Evolutionary conservation across 257 asterid species (phyloP), one percentile per base, ranked within the genome.

Genomic region (Salvia miltiorrhiza): DNA sequence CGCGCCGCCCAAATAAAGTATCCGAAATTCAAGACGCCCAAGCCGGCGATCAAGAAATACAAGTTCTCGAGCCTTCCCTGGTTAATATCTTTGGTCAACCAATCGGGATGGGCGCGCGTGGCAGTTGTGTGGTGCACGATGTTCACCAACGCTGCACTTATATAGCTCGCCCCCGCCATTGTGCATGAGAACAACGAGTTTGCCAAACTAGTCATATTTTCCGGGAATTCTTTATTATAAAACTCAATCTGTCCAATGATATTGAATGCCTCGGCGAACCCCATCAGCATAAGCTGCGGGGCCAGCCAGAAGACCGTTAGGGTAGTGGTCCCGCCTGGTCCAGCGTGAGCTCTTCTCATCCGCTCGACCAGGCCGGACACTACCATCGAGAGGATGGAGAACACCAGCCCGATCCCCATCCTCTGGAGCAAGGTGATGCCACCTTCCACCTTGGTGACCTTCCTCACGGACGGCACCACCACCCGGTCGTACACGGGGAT

Each of bases 271-370:
- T 93, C 99, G 0, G 95, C 85, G 6, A 93, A 88, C 4, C 99
- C 99, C 97, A 93, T 90, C 14, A 93, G 78, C 1, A 93, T 81
- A 20, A 93, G 67, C 54, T 93, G 99, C 0, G 99, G 99, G 37
- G 96, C 90, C 4, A 93, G 78, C 96, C 96, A 90, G 57, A 93
- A 64, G 0, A 90, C 97, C 1, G 93, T 57, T 0, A 90, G 2
- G 0, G 96, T 96, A 1, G 87, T 88, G 0, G 76, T 12, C 0
- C 97, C 96, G 13, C 43, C 77, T 0, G 77, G 73, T 0, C 76
- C 35, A 4, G 63, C 82, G 2, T 84, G 80, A 12, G 4, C 1
- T 3, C 96, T 64, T 16, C 97, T 62, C 85, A 62, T 65, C 0
- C 78, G 82, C 73, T 93, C 99, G 16, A 84, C 30, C 3, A 86